phyloP scores from a whole-genome alignment of 768 basidiomycete genomes.

The Lactarius vividus region DNA sequence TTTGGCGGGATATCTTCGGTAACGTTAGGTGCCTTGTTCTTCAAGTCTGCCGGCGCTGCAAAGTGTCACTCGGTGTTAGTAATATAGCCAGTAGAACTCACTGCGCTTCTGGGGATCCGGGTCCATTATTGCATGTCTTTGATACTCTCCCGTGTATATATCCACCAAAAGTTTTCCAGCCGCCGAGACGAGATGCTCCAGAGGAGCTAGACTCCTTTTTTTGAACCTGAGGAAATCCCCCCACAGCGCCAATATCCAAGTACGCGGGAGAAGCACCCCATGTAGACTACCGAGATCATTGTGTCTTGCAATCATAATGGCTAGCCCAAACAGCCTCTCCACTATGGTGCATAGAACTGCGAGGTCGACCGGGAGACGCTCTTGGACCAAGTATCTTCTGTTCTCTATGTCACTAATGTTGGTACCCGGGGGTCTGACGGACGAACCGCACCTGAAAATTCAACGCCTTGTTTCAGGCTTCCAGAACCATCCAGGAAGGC shows the following conservation, averaged over 20 bases:
- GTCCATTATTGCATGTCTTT: background rate
- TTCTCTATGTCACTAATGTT: background rate
- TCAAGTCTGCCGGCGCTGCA: background rate
- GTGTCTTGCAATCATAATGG: conserved; percentile 38
- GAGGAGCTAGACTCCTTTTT: background rate
- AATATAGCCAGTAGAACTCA: background rate
- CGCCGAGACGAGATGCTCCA: background rate
- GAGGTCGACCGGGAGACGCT: conserved; percentile 42
- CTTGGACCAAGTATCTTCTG: conserved; percentile 45
- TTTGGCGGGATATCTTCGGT: background rate
- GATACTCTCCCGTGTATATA: conserved; percentile 19
- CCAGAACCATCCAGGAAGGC: conserved; percentile 24
- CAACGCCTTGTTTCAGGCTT: conserved; percentile 42
- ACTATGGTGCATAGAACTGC: conserved; percentile 51
- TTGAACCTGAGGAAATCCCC: conserved; percentile 19
- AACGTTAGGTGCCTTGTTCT: background rate
- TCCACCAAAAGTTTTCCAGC: conserved; percentile 9
- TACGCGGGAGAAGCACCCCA: conserved; percentile 50
- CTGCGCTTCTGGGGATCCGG: background rate
- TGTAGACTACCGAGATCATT: conserved; percentile 36
- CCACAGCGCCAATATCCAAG: conserved; percentile 42
- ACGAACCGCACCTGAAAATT: too few relatives aligned
- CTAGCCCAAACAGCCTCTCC: conserved; percentile 46
- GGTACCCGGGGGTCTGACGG: too few relatives aligned
- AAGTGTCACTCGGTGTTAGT: background rate